Evolutionary conservation across 805 yeast genomes (phyloP), one percentile per base, ranked within the genome.

Genomic region (Maudiozyma bulderi): DNA sequence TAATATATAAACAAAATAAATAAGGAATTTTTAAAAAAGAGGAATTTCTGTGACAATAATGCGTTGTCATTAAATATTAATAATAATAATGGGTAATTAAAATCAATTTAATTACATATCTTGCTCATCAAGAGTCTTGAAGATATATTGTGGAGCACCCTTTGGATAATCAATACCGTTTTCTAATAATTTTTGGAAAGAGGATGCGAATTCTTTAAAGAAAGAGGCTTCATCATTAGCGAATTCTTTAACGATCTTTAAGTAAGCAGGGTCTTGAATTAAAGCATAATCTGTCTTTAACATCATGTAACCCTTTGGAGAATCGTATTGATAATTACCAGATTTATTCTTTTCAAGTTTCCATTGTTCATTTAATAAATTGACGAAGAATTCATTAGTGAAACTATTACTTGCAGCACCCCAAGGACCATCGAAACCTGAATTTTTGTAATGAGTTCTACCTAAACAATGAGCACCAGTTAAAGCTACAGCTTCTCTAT

Each of bases 391-490:
- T 40, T 86, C 86, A 69, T 87, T 88, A 47, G 82, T 73, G 64
- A 88, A 84, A 54, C 72, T 66, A 32, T 84, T 85, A 48, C 93
- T 87, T 39, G 84, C 78, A 48, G 83, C 84, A 38, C 91, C 90
- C 95, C 95, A 87, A 52, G 91, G 89, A 11, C 95, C 95, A 55
- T 85, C 93, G 70, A 74, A 88, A 2, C 95, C 95, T 26, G 88
- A 78, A 52, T 81, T 77, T 44, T 55, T 60, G 50, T 78, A 72
- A 64, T 86, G 95, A 56, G 93, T 84, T 49, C 86, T 75, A 35
- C 95, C 95, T 42, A 86, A 67, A 20, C 81, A 76, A 66, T 86
- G 95, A 1, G 90, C 90, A 44, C 89, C 89, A 49, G 83, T 71
- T 47, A 86, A 62, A 8, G 85, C 82, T 40, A 84, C 93, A 40